Conservation (phyloP, 805 yeast genomes). For the Danielia oregonensis region DNA sequence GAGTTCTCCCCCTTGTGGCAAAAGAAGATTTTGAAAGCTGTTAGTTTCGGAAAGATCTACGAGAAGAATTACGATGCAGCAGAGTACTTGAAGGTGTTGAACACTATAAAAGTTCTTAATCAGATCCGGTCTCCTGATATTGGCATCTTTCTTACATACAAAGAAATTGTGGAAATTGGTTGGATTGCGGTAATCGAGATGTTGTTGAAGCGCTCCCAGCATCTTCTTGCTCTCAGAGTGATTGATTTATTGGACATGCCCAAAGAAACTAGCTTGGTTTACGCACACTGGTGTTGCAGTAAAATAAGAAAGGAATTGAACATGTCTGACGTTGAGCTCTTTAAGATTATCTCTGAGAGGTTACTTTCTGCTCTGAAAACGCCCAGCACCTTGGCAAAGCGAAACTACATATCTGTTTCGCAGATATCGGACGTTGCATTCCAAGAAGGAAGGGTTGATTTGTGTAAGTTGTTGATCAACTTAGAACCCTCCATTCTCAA, state of each 20-base stretch:
- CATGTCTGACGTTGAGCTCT: slow-evolving; percentile 57
- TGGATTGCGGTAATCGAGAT: slow-evolving; percentile 52
- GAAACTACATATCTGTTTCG: slow-evolving; percentile 46
- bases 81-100: slow-evolving; percentile 59
- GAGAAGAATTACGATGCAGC: slow-evolving; percentile 52
- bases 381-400: slow-evolving; percentile 10
- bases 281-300: slow-evolving; percentile 75
- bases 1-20: slow-evolving; percentile 82
- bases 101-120: slow-evolving; percentile 64
- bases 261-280: slow-evolving; percentile 41
- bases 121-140: slow-evolving; percentile 58
- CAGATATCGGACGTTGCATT: slow-evolving; percentile 62
- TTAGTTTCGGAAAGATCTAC: slow-evolving; percentile 77
- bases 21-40: slow-evolving; percentile 74
- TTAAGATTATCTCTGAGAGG: slow-evolving; percentile 44
- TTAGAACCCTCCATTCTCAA: slow-evolving; percentile 62
- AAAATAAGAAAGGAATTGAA: slow-evolving; percentile 56
- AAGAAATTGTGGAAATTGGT: slow-evolving; percentile 50
- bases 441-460: slow-evolving; percentile 72
- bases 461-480: slow-evolving; percentile 66
- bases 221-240: slow-evolving; percentile 60
- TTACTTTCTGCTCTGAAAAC: slow-evolving; percentile 26
- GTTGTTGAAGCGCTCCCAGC: slow-evolving; percentile 56
- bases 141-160: slow-evolving; percentile 66
- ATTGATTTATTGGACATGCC: slow-evolving; percentile 46